These are phyloP conservation scores for Taiozyma sp. DNA, from an alignment of 1,139 yeast species.

Conservation along the genomic window DNA sequence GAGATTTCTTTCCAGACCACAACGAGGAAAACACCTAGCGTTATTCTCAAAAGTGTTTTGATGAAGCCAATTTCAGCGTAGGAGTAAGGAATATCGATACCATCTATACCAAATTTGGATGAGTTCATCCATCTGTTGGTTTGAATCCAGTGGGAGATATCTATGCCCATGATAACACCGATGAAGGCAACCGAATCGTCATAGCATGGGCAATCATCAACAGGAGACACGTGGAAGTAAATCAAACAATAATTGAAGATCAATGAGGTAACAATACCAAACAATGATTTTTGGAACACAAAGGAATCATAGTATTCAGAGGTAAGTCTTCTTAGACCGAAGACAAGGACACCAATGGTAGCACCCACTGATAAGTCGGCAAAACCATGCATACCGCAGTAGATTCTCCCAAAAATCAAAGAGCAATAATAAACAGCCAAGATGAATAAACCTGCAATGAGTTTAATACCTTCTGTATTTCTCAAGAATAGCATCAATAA, in stretches of 20 bases:
- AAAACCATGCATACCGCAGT: conserved; percentile 98
- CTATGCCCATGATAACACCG: conserved; percentile 82
- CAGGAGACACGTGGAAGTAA: conserved; percentile 77
- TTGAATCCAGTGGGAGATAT: conserved; percentile 26
- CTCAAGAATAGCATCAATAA: conserved; percentile 26
- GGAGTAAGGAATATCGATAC: conserved; percentile 33
- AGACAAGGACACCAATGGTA: conserved; percentile 51
- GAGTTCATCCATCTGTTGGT: conserved; percentile 27
- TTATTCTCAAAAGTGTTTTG: conserved; percentile 39
- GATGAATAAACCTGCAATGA: not conserved
- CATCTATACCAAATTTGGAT: conserved; percentile 7
- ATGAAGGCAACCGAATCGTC: conserved; percentile 93
- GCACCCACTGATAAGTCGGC: conserved; percentile 70
- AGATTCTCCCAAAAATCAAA: conserved; percentile 74
- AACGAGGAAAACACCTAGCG: conserved; percentile 56
- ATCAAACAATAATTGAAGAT: conserved; percentile 45
- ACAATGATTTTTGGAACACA: conserved; percentile 21
- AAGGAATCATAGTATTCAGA: conserved; percentile 28
- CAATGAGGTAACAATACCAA: conserved; percentile 38
- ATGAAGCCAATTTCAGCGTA: conserved; percentile 38
- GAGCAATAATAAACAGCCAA: conserved; percentile 51
- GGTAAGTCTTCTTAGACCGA: conserved; percentile 35
- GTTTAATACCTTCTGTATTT: conserved; percentile 1
- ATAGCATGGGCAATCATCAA: conserved; percentile 94
- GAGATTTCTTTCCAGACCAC: conserved; percentile 65